Evolutionary conservation across 768 basidiomycete species (phyloP), one percentile per base, ranked within the genome.

Genomic region (Cystobasidium onofrii): DNA sequence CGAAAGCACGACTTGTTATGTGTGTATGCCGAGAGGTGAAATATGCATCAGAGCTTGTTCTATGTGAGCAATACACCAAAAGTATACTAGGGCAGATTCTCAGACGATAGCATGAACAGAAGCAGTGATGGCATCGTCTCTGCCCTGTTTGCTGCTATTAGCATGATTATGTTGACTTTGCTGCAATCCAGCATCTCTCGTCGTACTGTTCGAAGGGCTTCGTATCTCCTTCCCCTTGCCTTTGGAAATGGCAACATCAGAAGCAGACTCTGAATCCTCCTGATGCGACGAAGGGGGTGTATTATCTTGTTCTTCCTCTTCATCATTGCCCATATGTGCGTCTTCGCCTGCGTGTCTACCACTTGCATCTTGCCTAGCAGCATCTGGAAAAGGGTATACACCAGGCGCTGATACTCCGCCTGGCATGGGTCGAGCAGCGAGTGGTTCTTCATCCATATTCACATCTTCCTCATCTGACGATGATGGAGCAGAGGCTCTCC

Each of bases 381-480:
- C 9, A 50, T 60, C 4, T 6, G 57, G 57, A 20, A 54, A 54
- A 60, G 57, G 57, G 20, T 60, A 29, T 6, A 29, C 6, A 3
- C 33, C 57, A 6, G 23, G 13, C 13, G 17, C 33, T 4, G 33
- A 25, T 29, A 15, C 23, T 60, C 2, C 57, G 31, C 29, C 27
- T 60, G 57, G 12, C 23, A 60, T 29, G 4, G 17, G 57, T 29
- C 2, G 27, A 27, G 25, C 57, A 29, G 9, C 31, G 27, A 29
- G 57, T 29, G 57, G 57, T 29, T 27, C 29, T 6, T 60, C 57
- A 29, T 60, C 17, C 29, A 60, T 29, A 60, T 60, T 34, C 3
- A 13, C 57, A 60, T 60, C 57, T 12, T 60, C 57, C 31, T 60
- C 57, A 29, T 60, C 57, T 29, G 57, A 60, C 17, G 57, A 60